phyloP scores from a whole-genome alignment of 306 rosid genomes.

The Glycine latifolia region DNA sequence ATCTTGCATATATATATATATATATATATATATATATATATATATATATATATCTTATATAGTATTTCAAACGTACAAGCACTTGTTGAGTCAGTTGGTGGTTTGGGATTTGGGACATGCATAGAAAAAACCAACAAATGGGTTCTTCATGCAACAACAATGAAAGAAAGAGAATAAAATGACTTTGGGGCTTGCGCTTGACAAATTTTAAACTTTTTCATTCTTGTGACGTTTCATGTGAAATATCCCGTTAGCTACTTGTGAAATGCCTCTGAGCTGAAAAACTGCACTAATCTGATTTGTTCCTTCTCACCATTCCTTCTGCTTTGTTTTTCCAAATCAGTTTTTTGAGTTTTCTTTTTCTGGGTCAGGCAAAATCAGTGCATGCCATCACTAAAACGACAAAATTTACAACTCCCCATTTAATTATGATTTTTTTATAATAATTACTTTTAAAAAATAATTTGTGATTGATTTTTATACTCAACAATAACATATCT shows the following conservation, averaged over 20 bases:
- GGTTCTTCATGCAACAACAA: slow-evolving; percentile 57
- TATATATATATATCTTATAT: too few species aligned
- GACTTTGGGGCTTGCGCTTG: slow-evolving; percentile 39
- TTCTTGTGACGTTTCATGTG: slow-evolving; percentile 16
- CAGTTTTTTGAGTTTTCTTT: neutral
- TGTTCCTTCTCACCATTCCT: neutral
- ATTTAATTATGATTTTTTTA: too few species aligned
- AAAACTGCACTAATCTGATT: neutral
- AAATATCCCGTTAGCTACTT: neutral
- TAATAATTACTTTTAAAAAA: too few species aligned
- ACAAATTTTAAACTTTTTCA: slow-evolving; percentile 5
- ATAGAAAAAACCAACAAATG: slow-evolving; percentile 51
- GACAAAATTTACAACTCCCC: too few species aligned
- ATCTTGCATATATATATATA: too few species aligned
- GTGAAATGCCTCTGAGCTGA: neutral
- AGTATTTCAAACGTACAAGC: neutral
- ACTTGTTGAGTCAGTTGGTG: slow-evolving; percentile 11
- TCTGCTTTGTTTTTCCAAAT: neutral
- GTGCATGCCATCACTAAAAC: neutral
- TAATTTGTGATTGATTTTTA: too few species aligned
- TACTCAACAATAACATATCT: too few species aligned
- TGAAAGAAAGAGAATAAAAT: slow-evolving; percentile 35
- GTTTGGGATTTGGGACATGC: slow-evolving; percentile 13
- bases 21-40: too few species aligned
- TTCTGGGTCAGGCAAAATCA: neutral